A percentile compares a stretch with the other conserved stretches of the same genome.
phyloP scores from a whole-genome alignment of 345 rosid genomes.

The Fremontodendron californicum region DNA sequence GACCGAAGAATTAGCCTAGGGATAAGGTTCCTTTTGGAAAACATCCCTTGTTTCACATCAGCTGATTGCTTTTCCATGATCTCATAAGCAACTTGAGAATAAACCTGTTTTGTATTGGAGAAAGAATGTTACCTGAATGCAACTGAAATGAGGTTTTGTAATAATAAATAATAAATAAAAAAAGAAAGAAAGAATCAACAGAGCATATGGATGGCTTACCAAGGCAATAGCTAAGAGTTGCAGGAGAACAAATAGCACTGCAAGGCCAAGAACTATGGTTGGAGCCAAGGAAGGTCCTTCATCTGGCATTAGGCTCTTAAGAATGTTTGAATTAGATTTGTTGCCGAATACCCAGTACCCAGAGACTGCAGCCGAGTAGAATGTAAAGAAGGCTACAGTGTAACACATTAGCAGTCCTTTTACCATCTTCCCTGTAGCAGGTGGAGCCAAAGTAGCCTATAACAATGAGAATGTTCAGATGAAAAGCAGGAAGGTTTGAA shows the following conservation, averaged over 20 bases:
- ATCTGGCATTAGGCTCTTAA: slow-evolving; percentile 84
- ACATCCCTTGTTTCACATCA: slow-evolving; percentile 74
- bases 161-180: no score
- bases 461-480: slow-evolving; percentile 7
- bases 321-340: slow-evolving; percentile 71
- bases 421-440: slow-evolving; percentile 95
- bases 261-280: slow-evolving; percentile 66
- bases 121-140: background rate
- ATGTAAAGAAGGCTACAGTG: slow-evolving; percentile 61
- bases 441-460: slow-evolving; percentile 98
- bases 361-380: slow-evolving; percentile 74
- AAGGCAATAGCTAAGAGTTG: slow-evolving; percentile 96
- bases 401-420: slow-evolving; percentile 91
- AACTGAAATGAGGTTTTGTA: background rate
- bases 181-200: background rate
- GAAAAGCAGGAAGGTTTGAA: slow-evolving; percentile 2
- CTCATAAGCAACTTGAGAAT: slow-evolving; percentile 97
- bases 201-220: slow-evolving; percentile 39
- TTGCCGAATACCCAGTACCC: slow-evolving; percentile 85
- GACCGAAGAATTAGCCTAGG: slow-evolving; percentile 73
- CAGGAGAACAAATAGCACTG: slow-evolving; percentile 67
- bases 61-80: slow-evolving; percentile 83
- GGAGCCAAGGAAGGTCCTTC: slow-evolving; percentile 79
- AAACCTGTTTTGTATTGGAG: slow-evolving; percentile 48
- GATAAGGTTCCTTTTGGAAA: slow-evolving; percentile 69